These are phyloP conservation scores for Globisporangium spiculum DNA, from an alignment of 352 stramenopile genomes.

Conservation along the genomic window DNA sequence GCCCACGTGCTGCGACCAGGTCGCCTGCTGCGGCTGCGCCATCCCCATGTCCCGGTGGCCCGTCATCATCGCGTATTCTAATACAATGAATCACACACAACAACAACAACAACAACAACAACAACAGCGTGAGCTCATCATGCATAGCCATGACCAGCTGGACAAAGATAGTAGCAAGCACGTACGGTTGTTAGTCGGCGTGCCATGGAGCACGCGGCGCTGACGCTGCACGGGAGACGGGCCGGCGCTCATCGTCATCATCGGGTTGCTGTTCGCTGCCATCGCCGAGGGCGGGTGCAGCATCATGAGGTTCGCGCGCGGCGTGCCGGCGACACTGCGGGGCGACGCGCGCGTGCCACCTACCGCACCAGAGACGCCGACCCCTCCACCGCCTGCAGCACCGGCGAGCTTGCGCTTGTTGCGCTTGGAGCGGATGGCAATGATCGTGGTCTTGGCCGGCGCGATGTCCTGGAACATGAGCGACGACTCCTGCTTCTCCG, in stretches of 20 bases:
- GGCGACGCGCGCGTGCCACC: conserved; percentile 31
- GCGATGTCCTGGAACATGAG: conserved; percentile 91
- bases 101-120: not conserved
- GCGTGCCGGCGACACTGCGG: conserved; percentile 35
- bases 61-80: conserved; percentile 15
- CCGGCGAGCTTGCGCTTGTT: conserved; percentile 87
- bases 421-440: conserved; percentile 94
- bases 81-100: not conserved
- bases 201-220: conserved; percentile 17
- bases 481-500: conserved; percentile 79
- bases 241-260: conserved; percentile 8
- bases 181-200: conserved; percentile 20
- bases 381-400: not conserved
- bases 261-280: conserved; percentile 16
- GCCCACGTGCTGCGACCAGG: conserved; percentile 13
- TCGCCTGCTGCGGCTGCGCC: not conserved
- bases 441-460: conserved; percentile 78
- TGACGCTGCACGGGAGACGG: conserved; percentile 21
- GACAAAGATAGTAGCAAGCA: not conserved
- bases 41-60: conserved; percentile 18
- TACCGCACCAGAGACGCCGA: conserved; percentile 8
- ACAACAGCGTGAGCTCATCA: not conserved
- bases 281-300: conserved; percentile 18
- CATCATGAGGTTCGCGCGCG: conserved; percentile 35
- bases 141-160: not conserved